A percentile compares a stretch with the other conserved stretches of the same genome.
Conservation (phyloP, 352 stramenopile species). For the Globisporangium barbulae region DNA sequence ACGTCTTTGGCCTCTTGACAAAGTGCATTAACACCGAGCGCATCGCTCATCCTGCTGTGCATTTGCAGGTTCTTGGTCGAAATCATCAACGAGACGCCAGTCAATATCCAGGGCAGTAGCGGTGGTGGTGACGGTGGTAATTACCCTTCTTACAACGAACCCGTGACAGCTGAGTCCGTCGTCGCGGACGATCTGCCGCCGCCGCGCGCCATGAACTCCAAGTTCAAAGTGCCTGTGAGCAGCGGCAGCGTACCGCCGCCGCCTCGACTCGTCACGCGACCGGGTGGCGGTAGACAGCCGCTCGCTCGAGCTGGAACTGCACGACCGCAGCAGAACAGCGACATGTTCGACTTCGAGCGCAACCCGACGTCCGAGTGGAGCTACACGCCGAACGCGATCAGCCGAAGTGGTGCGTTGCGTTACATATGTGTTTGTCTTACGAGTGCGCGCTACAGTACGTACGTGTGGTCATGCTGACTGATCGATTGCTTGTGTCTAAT, state of each 20-base stretch:
- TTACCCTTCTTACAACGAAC: not conserved
- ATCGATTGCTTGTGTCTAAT: constrained; percentile 5
- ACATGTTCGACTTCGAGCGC: constrained; percentile 47
- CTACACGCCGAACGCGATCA: constrained; percentile 41
- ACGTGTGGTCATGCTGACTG: constrained; percentile 3
- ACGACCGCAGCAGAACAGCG: constrained; percentile 8
- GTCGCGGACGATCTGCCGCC: not conserved
- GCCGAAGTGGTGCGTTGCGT: constrained; percentile 41
- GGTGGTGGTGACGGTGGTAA: constrained; percentile 7
- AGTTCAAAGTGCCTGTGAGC: constrained; percentile 29
- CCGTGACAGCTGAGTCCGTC: not conserved
- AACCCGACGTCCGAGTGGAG: constrained; percentile 63
- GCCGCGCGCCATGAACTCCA: constrained; percentile 19
- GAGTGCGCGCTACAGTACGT: too few species aligned
- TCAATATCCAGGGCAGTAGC: constrained; percentile 18
- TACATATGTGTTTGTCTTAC: not conserved
- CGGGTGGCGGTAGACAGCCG: constrained; percentile 19
- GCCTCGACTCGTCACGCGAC: constrained; percentile 6
- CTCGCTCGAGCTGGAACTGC: not conserved
- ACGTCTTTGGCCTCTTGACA: not conserved
- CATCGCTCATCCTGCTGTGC: not conserved
- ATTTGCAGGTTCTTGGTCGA: constrained; percentile 62
- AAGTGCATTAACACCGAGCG: too few species aligned
- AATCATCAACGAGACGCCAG: constrained; percentile 57
- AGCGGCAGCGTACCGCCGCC: constrained; percentile 11